Conservation (phyloP, 345 rosid genomes). For the Gossypium longicalyx region DNA sequence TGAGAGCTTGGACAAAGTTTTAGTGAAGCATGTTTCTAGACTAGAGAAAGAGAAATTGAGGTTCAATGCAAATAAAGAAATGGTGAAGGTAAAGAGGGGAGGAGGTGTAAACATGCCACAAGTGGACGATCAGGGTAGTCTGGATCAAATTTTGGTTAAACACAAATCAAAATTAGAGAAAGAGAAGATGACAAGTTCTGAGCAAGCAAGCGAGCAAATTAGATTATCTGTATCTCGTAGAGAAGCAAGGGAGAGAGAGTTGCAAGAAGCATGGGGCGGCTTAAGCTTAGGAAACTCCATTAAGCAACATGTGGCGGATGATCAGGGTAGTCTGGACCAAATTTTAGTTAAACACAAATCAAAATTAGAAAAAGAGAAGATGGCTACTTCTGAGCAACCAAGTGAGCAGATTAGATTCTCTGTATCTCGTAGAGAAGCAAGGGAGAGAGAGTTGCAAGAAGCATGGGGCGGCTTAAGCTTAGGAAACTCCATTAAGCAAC, state of each 20-base stretch:
- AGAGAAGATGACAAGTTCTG: slow-evolving; percentile 34
- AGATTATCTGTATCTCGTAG: slow-evolving; percentile 40
- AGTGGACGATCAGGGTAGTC: slow-evolving; percentile 32
- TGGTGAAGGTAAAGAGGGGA: slow-evolving; percentile 32
- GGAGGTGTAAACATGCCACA: slow-evolving; percentile 28
- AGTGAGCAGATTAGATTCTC: slow-evolving; percentile 27
- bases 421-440: slow-evolving; percentile 54
- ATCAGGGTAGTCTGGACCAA: slow-evolving; percentile 43
- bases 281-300: slow-evolving; percentile 73
- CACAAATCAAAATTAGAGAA: slow-evolving; percentile 57
- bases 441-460: slow-evolving; percentile 78
- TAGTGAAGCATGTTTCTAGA: slow-evolving; percentile 73
- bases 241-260: slow-evolving; percentile 71
- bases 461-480: slow-evolving; percentile 91
- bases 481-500: slow-evolving; percentile 63
- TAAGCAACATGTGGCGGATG: slow-evolving; percentile 35
- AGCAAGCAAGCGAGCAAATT: slow-evolving; percentile 24
- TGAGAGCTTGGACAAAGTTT: slow-evolving; percentile 70
- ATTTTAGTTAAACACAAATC: slow-evolving; percentile 50
- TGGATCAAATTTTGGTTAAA: slow-evolving; percentile 51
- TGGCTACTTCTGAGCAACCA: slow-evolving; percentile 24
- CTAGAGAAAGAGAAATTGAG: slow-evolving; percentile 66
- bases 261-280: slow-evolving; percentile 92
- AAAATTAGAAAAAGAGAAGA: slow-evolving; percentile 60
- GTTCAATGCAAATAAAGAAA: slow-evolving; percentile 30